These are phyloP conservation scores for Glycine latifolia DNA, from an alignment of 306 rosid genomes.

Conservation along the genomic window DNA sequence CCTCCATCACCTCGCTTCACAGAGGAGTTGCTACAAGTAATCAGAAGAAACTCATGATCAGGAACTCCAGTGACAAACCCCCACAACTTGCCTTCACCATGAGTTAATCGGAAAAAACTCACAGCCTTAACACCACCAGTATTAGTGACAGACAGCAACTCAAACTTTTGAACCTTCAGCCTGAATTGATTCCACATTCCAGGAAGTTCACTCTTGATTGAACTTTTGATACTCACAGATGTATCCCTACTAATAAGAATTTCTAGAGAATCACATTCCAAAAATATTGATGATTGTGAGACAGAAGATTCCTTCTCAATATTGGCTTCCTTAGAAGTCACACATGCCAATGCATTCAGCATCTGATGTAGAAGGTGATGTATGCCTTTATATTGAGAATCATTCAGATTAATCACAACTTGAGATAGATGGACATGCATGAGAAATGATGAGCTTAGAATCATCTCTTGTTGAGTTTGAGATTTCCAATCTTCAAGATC, in stretches of 20 bases:
- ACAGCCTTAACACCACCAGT: constrained; percentile 77
- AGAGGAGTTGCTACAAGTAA: constrained; percentile 75
- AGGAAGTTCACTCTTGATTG: constrained; percentile 89
- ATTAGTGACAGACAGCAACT: constrained; percentile 73
- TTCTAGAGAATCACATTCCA: constrained; percentile 73
- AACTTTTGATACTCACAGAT: constrained; percentile 58
- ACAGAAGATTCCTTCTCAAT: constrained; percentile 52
- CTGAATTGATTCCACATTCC: constrained; percentile 79
- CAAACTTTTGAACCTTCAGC: constrained; percentile 73
- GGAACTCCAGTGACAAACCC: constrained; percentile 71
- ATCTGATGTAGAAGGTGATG: constrained; percentile 64
- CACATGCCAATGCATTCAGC: constrained; percentile 58
- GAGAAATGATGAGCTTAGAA: constrained; percentile 77
- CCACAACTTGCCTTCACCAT: constrained; percentile 86
- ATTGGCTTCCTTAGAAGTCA: constrained; percentile 52
- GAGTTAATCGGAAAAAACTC: constrained; percentile 81
- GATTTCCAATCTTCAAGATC: constrained; percentile 73
- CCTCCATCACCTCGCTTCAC: constrained; percentile 94
- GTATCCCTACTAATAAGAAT: constrained; percentile 64
- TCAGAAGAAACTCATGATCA: constrained; percentile 79
- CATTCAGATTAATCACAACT: constrained; percentile 56
- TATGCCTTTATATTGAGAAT: constrained; percentile 64
- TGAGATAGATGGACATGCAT: constrained; percentile 60
- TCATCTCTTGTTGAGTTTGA: constrained; percentile 81
- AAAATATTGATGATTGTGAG: constrained; percentile 72